Evolutionary conservation across 495 filamentous ascomycete species (phyloP).

Genomic region (Symbiotaphrina buchneri): DNA sequence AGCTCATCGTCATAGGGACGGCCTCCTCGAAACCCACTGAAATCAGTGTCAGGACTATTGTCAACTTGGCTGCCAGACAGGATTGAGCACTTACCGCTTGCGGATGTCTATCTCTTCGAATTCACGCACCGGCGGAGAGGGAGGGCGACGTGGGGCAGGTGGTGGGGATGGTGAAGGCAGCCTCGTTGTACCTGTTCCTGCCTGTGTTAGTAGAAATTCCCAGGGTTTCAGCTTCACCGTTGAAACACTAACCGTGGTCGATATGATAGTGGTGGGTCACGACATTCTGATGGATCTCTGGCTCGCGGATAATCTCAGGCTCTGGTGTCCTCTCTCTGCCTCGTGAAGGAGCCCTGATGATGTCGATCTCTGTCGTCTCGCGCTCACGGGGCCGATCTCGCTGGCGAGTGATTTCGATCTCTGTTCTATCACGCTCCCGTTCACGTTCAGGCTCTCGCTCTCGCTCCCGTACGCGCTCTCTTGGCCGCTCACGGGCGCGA

Average conservation of each 20-base stretch:
- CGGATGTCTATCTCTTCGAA: constrained; percentile 29
- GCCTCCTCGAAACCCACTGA: too few species aligned
- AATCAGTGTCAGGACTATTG: too few species aligned
- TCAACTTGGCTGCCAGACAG: too few species aligned
- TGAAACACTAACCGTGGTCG: constrained; percentile 44
- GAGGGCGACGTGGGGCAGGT: constrained; percentile 3
- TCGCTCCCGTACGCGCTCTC: constrained; percentile 8
- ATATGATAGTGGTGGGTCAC: constrained; percentile 74
- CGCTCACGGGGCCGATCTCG: constrained; percentile 9
- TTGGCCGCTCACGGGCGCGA: neutral
- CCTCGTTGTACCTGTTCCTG: too few species aligned
- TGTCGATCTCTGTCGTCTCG: constrained; percentile 12
- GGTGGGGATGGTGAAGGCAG: neutral
- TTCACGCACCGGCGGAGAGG: constrained; percentile 11
- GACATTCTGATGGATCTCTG: constrained; percentile 56
- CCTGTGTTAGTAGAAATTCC: too few species aligned
- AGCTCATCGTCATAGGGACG: constrained; percentile 36
- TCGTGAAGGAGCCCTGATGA: constrained; percentile 11
- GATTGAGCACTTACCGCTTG: neutral
- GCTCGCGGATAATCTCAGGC: constrained; percentile 35
- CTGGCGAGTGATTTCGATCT: constrained; percentile 5
- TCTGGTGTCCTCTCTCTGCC: constrained; percentile 11
- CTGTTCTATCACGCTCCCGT: constrained; percentile 6
- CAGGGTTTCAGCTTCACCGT: too few species aligned
- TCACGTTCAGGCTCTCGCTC: too few species aligned